These are phyloP conservation scores for Talaromyces sp. DNA, from an alignment of 2,329 filamentous ascomycete species.

Conservation along the genomic window DNA sequence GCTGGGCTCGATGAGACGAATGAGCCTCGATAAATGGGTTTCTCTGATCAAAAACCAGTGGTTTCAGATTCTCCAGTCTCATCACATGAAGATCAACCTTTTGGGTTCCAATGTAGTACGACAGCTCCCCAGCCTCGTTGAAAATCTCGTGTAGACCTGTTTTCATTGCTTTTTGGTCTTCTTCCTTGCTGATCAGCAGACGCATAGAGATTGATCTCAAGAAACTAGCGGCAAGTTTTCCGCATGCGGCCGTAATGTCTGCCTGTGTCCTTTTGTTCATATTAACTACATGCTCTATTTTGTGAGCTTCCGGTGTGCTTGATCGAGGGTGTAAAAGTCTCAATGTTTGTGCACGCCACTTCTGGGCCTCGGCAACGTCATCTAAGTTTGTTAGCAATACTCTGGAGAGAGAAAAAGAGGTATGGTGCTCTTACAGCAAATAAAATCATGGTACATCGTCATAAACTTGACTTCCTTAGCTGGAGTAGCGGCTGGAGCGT, in stretches of 20 bases:
- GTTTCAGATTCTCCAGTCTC: background rate
- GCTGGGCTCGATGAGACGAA: background rate
- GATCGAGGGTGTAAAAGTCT: conserved; percentile 9
- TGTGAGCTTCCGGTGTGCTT: background rate
- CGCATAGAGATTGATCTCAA: background rate
- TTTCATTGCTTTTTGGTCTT: background rate
- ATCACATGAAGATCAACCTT: background rate
- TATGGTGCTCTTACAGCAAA: background rate
- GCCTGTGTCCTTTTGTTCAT: background rate
- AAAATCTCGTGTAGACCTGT: background rate
- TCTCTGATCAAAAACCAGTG: background rate
- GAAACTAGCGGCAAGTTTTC: background rate
- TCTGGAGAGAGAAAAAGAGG: background rate
- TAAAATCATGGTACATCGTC: background rate
- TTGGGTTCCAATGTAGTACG: background rate
- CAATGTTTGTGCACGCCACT: conserved; percentile 18
- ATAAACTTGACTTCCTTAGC: background rate
- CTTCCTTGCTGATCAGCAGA: background rate
- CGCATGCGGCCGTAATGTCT: background rate
- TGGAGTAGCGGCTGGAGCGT: background rate
- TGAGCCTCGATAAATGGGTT: background rate
- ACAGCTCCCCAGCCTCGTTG: background rate
- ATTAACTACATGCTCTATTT: background rate
- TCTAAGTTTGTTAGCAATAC: conserved; percentile 3
- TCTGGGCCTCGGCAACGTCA: conserved; percentile 13